Conservation (phyloP, 192 early-diverging fungal genomes). For the Rhizoclosmatium globosum region DNA sequence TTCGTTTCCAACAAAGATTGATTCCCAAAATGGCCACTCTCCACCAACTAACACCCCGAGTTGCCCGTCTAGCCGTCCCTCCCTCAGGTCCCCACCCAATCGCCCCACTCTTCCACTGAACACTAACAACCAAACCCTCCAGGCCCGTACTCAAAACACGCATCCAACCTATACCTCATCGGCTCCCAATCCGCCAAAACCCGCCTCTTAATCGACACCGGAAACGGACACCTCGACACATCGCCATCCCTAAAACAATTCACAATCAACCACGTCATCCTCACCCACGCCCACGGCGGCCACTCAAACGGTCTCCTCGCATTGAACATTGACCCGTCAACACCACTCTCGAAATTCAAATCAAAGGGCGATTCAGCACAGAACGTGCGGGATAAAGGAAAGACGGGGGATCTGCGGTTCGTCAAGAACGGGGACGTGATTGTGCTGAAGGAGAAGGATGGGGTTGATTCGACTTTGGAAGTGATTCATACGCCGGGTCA, state of each 20-base stretch:
- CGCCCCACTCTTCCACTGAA: neutral
- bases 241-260: neutral
- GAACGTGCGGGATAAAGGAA: neutral
- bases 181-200: neutral
- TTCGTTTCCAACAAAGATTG: neutral
- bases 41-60: slow-evolving; percentile 6
- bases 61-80: neutral
- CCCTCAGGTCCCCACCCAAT: neutral
- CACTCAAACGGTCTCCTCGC: neutral
- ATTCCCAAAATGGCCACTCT: too few species aligned
- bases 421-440: neutral
- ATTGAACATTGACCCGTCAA: neutral
- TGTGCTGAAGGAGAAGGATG: neutral
- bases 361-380: neutral
- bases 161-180: slow-evolving; percentile 5
- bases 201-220: slow-evolving; percentile 1
- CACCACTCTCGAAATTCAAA: slow-evolving; percentile 1
- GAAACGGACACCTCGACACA: neutral
- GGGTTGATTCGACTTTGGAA: neutral
- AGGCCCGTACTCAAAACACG: slow-evolving; percentile 4
- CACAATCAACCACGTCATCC: neutral
- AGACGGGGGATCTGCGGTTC: neutral
- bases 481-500: slow-evolving; percentile 7
- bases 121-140: neutral
- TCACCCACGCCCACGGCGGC: slow-evolving; percentile 20